phyloP scores from a whole-genome alignment of 2,329 filamentous ascomycete genomes.

The Dryadomyces quercus-mongolicae region DNA sequence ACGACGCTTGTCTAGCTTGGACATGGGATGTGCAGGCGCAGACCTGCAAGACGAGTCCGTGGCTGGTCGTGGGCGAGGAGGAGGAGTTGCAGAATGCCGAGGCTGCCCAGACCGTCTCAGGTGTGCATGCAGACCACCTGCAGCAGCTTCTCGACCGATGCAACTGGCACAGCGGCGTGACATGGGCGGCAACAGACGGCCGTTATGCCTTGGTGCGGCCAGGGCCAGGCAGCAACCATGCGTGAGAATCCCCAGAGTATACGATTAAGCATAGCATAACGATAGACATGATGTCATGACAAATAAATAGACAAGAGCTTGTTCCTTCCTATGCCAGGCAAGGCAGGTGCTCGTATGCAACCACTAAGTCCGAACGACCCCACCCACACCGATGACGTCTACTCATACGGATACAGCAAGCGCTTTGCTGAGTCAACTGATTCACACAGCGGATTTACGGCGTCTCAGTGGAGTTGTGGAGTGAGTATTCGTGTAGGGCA shows the following conservation, averaged over 20 bases:
- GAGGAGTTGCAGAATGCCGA: not conserved
- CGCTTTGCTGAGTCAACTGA: not conserved
- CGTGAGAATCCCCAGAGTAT: no score
- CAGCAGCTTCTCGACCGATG: conserved; percentile 6
- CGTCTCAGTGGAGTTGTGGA: no score
- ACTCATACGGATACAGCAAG: not conserved
- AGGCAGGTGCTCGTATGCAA: not conserved
- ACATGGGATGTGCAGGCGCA: conserved; percentile 28
- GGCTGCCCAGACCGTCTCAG: conserved; percentile 19
- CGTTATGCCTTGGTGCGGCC: conserved; percentile 1
- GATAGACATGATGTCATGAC: no score
- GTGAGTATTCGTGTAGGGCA: no score
- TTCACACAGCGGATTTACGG: no score
- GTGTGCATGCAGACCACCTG: conserved; percentile 21
- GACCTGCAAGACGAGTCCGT: conserved; percentile 34
- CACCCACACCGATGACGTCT: not conserved
- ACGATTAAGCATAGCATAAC: no score
- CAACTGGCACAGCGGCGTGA: conserved; percentile 3
- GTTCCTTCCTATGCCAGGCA: not conserved
- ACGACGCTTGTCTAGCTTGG: conserved; percentile 35
- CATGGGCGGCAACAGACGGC: conserved; percentile 3
- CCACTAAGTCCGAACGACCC: not conserved
- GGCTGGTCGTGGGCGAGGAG: conserved; percentile 33
- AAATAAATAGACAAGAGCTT: no score
- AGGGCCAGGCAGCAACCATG: not conserved